A percentile compares a stretch with the other conserved stretches of the same genome.
These are phyloP conservation scores for Tuber borchii DNA, from an alignment of 495 filamentous ascomycete genomes.

Conservation along the genomic window DNA sequence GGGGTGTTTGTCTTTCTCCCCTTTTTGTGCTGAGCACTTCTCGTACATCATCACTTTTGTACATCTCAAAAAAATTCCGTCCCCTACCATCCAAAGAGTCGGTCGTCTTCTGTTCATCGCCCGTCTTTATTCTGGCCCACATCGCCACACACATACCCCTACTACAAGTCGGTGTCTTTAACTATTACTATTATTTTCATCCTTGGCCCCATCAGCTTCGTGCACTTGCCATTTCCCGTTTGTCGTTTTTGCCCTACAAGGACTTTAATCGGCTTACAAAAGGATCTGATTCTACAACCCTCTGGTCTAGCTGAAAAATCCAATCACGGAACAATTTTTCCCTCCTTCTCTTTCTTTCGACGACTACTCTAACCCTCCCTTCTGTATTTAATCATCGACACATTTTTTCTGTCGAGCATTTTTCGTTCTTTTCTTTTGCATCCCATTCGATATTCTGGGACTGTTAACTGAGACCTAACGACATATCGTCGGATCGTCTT, in stretches of 20 bases:
- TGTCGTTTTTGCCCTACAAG: conserved; percentile 21
- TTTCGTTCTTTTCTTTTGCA: neutral
- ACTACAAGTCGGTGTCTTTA: conserved; percentile 21
- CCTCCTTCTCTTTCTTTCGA: conserved; percentile 21
- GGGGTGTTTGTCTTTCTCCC: conserved; percentile 28
- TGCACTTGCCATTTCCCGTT: conserved; percentile 13
- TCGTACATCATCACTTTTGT: conserved; percentile 25
- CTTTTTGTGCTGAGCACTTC: conserved; percentile 39
- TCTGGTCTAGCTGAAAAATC: conserved; percentile 16
- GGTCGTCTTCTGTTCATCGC: conserved; percentile 20
- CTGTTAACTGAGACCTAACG: conserved; percentile 10
- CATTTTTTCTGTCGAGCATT: conserved; percentile 18
- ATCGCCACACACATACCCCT: conserved; percentile 22
- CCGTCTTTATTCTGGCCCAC: conserved; percentile 26
- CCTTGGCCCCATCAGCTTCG: conserved; percentile 27
- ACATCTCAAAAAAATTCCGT: conserved; percentile 17
- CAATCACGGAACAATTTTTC: conserved; percentile 15
- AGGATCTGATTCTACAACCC: conserved; percentile 21
- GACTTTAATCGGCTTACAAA: conserved; percentile 28
- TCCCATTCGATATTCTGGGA: conserved; percentile 12
- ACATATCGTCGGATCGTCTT: conserved; percentile 14
- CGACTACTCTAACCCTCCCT: conserved; percentile 14
- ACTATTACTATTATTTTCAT: conserved; percentile 20
- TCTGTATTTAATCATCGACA: conserved; percentile 25
- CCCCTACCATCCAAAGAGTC: conserved; percentile 10